Base-by-base conservation (phyloP, 2,329 filamentous ascomycete species). In the Fusarium acutatum region DNA sequence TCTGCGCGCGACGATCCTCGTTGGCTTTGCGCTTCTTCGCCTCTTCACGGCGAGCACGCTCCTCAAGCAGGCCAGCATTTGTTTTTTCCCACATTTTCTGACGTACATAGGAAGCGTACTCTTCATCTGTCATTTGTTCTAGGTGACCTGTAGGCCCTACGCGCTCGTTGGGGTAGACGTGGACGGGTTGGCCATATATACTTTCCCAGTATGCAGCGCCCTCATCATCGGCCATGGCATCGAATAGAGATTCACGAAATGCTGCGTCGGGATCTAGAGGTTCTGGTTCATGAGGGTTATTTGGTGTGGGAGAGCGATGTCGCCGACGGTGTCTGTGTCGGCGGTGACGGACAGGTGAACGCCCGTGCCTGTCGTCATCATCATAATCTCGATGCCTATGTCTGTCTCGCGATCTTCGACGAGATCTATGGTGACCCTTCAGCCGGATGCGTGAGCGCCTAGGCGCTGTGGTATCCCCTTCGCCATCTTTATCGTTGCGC, bases 161-260 rank as follows among this genome's bases (percentile, higher is more conserved):
- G 11, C 78, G 72, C 56, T 85, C 82, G 32, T 88, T 86, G 0
- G 89, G 80, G 80, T 97, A 98, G 12, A 90, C 89, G 82, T 98
- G 95, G 56, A 98, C 93, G 1, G 96, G 96, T 81, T 98, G 96
- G 2, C 95, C 95, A 82, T 98, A 99, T n/a, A 99, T 94, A 22
- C 90, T 90, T 81, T 98, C 93, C 96, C 96, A 99, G 84, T 96
- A 99, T 13, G 91, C 89, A 5, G 96, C 96, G 52, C 96, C 96
- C 83, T 99, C 96, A 80, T 98, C 96, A 82, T 99, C 96, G 41
- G 95, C 96, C 82, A 99, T 92, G 37, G 96, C 96, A 81, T 99
- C 96, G 83, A 98, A 98, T 10, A 99, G 91, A 2, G 95, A 97
- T 81, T 97, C 94, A 35, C 94, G 92, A 81, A 99, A 99, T 2